Percentiles rank a stretch among this genome's conserved stretches.
Evolutionary conservation across 2,329 filamentous ascomycete genomes (phyloP).

Genomic region (Beauveria pseudobassiana): DNA sequence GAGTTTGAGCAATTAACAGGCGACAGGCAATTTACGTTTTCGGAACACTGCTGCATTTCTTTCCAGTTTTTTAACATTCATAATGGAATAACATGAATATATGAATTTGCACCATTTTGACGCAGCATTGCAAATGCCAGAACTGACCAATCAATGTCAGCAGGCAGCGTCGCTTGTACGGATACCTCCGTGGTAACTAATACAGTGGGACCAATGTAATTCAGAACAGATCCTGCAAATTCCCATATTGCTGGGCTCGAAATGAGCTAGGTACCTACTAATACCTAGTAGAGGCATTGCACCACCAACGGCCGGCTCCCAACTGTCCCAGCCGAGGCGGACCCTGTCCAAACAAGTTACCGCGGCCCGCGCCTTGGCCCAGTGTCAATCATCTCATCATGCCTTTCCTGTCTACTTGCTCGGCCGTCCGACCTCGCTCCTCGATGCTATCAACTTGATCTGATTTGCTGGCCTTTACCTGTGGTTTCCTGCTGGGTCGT

Average conservation of each 20-base stretch:
- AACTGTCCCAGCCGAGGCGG: constrained; percentile 2
- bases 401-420: not conserved
- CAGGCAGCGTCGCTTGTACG: not conserved
- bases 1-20: too few relatives aligned
- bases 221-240: too few relatives aligned
- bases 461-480: not conserved
- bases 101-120: not conserved
- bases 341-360: not conserved
- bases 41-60: too few relatives aligned
- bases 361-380: constrained; percentile 2
- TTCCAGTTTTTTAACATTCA: too few relatives aligned
- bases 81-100: too few relatives aligned
- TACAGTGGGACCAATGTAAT: too few relatives aligned
- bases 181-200: too few relatives aligned
- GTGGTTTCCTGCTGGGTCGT: not conserved
- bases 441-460: not conserved
- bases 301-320: not conserved
- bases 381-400: not conserved
- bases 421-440: not conserved
- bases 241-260: too few relatives aligned
- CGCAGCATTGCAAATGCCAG: not conserved
- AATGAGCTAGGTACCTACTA: not conserved
- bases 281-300: too few relatives aligned
- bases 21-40: too few relatives aligned
- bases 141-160: too few relatives aligned